phyloP scores from a whole-genome alignment of 2,329 filamentous ascomycete genomes.

The Arthrobotrys sinensis region DNA sequence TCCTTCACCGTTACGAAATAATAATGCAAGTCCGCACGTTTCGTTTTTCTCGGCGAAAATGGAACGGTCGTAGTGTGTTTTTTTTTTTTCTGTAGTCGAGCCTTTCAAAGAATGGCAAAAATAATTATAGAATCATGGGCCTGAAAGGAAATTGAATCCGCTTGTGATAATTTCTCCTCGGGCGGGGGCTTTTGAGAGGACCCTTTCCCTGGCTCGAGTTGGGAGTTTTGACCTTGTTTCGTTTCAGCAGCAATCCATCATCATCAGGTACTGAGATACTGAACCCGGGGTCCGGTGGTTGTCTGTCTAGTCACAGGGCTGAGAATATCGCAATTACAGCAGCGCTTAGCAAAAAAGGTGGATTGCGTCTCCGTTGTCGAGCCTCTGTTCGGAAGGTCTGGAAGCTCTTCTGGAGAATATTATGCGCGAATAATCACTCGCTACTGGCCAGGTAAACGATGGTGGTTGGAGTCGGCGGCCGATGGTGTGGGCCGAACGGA shows the following conservation, averaged over 20 bases:
- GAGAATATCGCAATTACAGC: constrained; percentile 50
- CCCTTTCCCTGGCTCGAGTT: not conserved
- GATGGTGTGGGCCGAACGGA: constrained; percentile 36
- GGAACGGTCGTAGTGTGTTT: constrained; percentile 27
- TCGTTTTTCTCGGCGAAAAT: constrained; percentile 55
- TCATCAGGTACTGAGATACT: constrained; percentile 23
- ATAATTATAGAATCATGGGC: constrained; percentile 36
- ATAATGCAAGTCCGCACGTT: constrained; percentile 34
- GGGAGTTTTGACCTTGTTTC: constrained; percentile 22
- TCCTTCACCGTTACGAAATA: constrained; percentile 46
- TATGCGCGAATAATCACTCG: constrained; percentile 60
- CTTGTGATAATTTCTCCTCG: constrained; percentile 58
- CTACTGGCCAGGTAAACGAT: constrained; percentile 59
- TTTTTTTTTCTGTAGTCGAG: constrained; percentile 9
- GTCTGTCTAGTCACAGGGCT: constrained; percentile 42
- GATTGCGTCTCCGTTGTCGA: constrained; percentile 47
- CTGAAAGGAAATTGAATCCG: constrained; percentile 40
- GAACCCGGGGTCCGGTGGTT: constrained; percentile 30
- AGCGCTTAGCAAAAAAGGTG: constrained; percentile 18
- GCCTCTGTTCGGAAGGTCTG: constrained; percentile 51
- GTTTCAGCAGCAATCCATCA: constrained; percentile 24
- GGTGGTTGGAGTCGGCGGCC: constrained; percentile 32
- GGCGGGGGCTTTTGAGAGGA: constrained; percentile 21
- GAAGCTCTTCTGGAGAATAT: constrained; percentile 48
- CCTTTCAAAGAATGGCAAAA: constrained; percentile 19